Evolutionary conservation across 768 basidiomycete genomes (phyloP), one percentile per base, ranked within the genome.

Genomic region (Amyloporia xantha): DNA sequence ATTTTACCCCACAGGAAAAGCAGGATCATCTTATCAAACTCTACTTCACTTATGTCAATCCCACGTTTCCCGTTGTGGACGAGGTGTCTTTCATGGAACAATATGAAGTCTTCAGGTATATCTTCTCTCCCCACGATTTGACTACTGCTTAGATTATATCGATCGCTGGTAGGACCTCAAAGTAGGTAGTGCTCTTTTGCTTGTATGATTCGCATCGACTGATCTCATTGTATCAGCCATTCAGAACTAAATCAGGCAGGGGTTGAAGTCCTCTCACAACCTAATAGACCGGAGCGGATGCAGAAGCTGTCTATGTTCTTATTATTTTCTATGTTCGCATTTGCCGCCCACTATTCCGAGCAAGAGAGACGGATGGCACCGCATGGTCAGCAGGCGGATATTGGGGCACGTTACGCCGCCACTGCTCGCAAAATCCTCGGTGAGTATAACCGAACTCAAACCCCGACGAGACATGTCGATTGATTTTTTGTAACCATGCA

Each of bases 21-120:
- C 89, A 91, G 64, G 79, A 88, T 50, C 75, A 72, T 28, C 71
- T 93, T 2, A 61, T 93, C 42, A 74, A 78, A 24, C 68, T 90
- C 12, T 94, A 87, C 63, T 92, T 92, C 66, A 79, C 77, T 7
- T 85, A 90, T 59, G 81, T 86, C 30, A 91, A 94, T 57, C 88
- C 91, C 5, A 71, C 80, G 40, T 84, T 89, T 53, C 91, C 91
- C 9, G 73, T 93, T 37, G 67, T 92, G 20, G 79, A 88, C 64
- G 84, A 82, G 65, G 68, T 64, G 10, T 73, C 77, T 25, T 91
- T 92, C 64, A 64, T 86, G 59, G 64, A 73, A 17, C 82, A 86
- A 55, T 91, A 60, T 41, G 40, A 56, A 44, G 47, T 19, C 17
- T 19, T 39, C 38, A 9, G 6, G 38, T 13, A 39, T 9, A 21